These are phyloP conservation scores for Aspergillus egyptiacus DNA, from an alignment of 495 filamentous ascomycete genomes.

Conservation along the genomic window DNA sequence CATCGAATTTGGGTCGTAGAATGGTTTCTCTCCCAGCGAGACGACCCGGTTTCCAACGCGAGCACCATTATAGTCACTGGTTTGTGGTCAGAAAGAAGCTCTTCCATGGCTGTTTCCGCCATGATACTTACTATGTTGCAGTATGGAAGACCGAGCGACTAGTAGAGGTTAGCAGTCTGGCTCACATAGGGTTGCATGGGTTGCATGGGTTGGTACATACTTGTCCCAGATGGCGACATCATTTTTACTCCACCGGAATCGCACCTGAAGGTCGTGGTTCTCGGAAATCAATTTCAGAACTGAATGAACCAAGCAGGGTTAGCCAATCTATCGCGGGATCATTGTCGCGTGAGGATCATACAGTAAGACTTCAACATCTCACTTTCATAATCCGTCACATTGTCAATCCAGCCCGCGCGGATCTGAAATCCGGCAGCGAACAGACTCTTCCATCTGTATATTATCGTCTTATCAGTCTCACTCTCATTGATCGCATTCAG, in stretches of 20 bases:
- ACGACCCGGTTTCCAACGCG: constrained; percentile 4
- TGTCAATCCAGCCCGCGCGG: constrained; percentile 2
- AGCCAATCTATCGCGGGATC: not conserved
- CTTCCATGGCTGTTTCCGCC: not conserved
- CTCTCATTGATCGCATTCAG: too few relatives aligned
- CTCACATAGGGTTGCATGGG: not conserved
- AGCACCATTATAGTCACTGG: constrained; percentile 1
- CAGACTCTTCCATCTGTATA: constrained; percentile 14
- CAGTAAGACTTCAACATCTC: constrained; percentile 8
- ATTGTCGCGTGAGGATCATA: not conserved
- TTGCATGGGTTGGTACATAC: not conserved
- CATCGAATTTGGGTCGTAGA: not conserved
- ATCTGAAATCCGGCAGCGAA: not conserved
- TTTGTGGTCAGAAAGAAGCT: not conserved
- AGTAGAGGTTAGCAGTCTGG: not conserved
- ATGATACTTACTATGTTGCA: constrained; percentile 3
- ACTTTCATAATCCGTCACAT: not conserved
- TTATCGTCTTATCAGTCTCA: too few relatives aligned
- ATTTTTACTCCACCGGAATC: not conserved
- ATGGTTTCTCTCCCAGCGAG: constrained; percentile 6
- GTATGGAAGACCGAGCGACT: constrained; percentile 10
- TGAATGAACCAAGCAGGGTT: not conserved
- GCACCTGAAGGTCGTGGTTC: constrained; percentile 9
- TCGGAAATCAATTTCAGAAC: constrained; percentile 7
- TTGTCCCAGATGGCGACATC: constrained; percentile 11